A percentile compares a stretch with the other conserved stretches of the same genome.
Conservation (phyloP, 805 yeast genomes). For the Teunomyces stri region DNA sequence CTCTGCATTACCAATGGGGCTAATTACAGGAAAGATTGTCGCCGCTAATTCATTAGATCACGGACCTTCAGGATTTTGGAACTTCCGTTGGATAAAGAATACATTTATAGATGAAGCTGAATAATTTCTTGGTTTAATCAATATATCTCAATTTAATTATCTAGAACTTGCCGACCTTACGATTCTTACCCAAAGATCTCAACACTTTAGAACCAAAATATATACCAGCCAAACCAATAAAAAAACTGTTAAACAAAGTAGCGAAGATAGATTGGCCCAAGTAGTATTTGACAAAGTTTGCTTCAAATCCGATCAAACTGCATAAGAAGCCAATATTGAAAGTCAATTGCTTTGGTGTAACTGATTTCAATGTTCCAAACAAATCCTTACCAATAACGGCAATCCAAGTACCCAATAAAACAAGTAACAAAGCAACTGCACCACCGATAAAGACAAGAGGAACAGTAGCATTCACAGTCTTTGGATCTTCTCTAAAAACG, state of each 20-base stretch:
- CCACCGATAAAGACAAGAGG: slow-evolving; percentile 51
- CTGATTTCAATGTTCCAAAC: slow-evolving; percentile 34
- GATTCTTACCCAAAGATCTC: slow-evolving; percentile 40
- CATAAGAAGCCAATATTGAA: slow-evolving; percentile 46
- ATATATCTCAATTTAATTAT: background rate
- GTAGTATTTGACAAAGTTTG: slow-evolving; percentile 55
- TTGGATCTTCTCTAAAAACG: slow-evolving; percentile 53
- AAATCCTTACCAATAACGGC: slow-evolving; percentile 24
- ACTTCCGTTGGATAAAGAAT: slow-evolving; percentile 56
- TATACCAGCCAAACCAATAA: slow-evolving; percentile 53
- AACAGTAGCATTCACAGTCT: slow-evolving; percentile 48
- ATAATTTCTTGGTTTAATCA: slow-evolving; percentile 1
- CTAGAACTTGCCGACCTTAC: slow-evolving; percentile 25
- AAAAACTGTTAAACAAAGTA: slow-evolving; percentile 46
- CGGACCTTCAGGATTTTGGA: slow-evolving; percentile 47
- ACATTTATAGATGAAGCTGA: slow-evolving; percentile 33
- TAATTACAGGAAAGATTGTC: slow-evolving; percentile 81
- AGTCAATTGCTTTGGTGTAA: slow-evolving; percentile 32
- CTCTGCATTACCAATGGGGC: slow-evolving; percentile 84
- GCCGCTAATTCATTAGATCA: slow-evolving; percentile 59
- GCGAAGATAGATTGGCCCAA: slow-evolving; percentile 58
- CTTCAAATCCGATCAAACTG: slow-evolving; percentile 50
- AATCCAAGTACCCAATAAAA: slow-evolving; percentile 46
- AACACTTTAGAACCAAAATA: slow-evolving; percentile 67
- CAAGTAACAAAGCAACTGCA: slow-evolving; percentile 41